Conservation (phyloP, 306 rosid species). For the Cucurbita pepo region DNA sequence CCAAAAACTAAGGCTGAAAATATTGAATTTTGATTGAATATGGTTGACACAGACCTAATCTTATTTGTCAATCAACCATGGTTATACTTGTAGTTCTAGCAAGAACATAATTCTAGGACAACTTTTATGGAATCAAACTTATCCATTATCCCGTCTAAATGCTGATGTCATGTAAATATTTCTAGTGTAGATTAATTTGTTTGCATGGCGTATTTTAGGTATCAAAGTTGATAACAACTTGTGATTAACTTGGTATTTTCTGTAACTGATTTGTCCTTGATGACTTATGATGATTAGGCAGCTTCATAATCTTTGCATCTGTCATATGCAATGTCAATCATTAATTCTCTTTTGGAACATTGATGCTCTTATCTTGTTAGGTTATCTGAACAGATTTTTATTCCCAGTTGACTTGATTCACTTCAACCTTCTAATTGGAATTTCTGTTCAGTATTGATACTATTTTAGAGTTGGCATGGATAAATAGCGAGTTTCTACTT, state of each 20-base stretch:
- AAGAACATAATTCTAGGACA: not conserved
- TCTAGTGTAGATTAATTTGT: not conserved
- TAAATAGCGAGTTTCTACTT: constrained; percentile 6
- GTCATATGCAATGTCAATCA: not conserved
- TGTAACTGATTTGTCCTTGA: not conserved
- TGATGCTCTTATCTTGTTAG: not conserved
- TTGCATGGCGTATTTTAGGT: not conserved
- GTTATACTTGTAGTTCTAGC: not conserved
- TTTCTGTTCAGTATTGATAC: not conserved
- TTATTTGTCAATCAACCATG: not conserved
- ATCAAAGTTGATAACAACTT: not conserved
- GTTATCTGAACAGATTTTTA: not conserved
- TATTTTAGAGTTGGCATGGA: not conserved
- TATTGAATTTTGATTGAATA: not conserved
- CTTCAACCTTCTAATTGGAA: not conserved
- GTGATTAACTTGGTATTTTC: not conserved
- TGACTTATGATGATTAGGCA: not conserved
- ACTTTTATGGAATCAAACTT: not conserved
- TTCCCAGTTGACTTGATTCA: not conserved
- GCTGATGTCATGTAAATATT: not conserved
- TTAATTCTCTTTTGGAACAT: not conserved
- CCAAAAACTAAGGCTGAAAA: not conserved
- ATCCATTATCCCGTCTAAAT: not conserved
- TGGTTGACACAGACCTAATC: not conserved
- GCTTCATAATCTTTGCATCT: not conserved